Conservation (phyloP, 495 filamentous ascomycete species). For the Penicillium crystallinum region DNA sequence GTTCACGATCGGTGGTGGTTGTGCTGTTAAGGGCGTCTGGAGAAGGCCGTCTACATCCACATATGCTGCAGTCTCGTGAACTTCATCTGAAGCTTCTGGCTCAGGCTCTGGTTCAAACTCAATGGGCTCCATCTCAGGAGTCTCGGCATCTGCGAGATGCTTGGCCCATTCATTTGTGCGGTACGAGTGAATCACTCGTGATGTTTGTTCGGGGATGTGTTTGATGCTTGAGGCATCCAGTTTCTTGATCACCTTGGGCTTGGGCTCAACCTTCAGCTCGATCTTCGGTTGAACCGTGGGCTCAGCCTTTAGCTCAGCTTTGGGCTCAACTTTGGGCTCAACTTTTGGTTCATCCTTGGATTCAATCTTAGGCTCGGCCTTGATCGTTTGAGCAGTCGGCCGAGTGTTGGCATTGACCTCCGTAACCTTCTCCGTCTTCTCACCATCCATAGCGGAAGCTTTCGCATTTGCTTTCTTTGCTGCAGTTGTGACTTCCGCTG, state of each 20-base stretch:
- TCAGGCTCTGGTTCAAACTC: constrained; percentile 34
- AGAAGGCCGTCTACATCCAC: constrained; percentile 63
- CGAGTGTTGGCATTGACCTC: not conserved
- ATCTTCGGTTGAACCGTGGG: not conserved
- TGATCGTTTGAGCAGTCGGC: not conserved
- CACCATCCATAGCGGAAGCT: not conserved
- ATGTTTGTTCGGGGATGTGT: constrained; percentile 42
- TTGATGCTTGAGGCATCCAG: constrained; percentile 34
- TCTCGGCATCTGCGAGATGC: constrained; percentile 72
- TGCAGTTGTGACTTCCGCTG: not conserved
- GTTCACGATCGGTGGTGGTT: constrained; percentile 33
- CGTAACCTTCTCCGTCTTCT: not conserved
- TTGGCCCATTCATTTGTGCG: constrained; percentile 97
- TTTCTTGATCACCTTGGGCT: constrained; percentile 22
- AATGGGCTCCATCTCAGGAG: constrained; percentile 63
- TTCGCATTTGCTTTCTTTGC: not conserved
- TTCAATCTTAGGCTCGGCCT: not conserved
- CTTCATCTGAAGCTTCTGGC: constrained; percentile 15
- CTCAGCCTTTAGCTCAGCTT: not conserved
- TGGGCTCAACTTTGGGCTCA: constrained; percentile 3
- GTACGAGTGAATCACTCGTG: constrained; percentile 72
- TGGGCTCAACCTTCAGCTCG: constrained; percentile 2
- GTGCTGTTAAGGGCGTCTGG: constrained; percentile 56
- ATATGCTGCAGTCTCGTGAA: constrained; percentile 51
- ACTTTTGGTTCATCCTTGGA: not conserved